Conservation (phyloP, 257 asterid species). For the Primulina huaijiensis region DNA sequence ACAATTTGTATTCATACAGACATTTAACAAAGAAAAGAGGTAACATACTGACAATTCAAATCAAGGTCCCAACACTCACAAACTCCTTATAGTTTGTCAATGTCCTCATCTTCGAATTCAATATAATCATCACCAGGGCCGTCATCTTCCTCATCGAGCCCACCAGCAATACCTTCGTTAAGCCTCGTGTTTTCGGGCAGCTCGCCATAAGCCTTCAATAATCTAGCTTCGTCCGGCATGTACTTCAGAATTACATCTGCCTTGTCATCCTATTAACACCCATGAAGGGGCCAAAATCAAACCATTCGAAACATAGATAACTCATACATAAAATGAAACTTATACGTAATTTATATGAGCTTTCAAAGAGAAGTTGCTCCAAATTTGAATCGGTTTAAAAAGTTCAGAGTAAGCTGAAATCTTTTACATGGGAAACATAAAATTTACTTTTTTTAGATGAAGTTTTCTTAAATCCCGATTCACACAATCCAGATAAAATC, state of each 20-base stretch:
- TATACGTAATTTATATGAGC: background rate
- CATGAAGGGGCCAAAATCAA: background rate
- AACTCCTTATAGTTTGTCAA: constrained; percentile 65
- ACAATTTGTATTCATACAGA: constrained; percentile 6
- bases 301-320: background rate
- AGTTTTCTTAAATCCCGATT: background rate
- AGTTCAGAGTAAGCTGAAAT: background rate
- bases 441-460: background rate
- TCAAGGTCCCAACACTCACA: constrained; percentile 11
- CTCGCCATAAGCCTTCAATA: constrained; percentile 94
- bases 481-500: background rate
- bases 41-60: constrained; percentile 16
- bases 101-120: constrained; percentile 86
- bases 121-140: constrained; percentile 62
- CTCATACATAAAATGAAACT: constrained; percentile 5
- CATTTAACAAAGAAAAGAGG: constrained; percentile 14
- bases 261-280: constrained; percentile 71
- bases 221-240: constrained; percentile 92
- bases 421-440: background rate
- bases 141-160: constrained; percentile 70
- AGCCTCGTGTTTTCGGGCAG: constrained; percentile 83
- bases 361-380: background rate
- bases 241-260: constrained; percentile 91
- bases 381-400: no score
- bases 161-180: constrained; percentile 69